Evolutionary conservation across 2,329 filamentous ascomycete species (phyloP).

Genomic region (Aspergillus spinulosporus): DNA sequence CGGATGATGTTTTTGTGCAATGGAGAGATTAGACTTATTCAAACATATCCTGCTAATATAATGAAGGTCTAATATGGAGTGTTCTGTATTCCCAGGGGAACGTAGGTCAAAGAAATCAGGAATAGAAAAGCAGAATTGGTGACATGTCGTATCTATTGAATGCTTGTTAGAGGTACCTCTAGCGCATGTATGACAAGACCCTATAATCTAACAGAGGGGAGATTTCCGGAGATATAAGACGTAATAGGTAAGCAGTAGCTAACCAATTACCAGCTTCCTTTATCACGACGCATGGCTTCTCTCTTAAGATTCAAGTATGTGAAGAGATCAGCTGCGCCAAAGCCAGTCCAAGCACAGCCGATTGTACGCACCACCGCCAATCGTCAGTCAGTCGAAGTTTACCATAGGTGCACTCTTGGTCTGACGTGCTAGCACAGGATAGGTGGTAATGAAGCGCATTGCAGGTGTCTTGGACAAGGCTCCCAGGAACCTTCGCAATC

Average conservation of each 20-base stretch:
- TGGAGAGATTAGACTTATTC: slow-evolving; percentile 63
- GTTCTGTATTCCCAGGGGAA: background rate
- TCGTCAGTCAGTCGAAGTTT: background rate
- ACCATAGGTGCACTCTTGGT: background rate
- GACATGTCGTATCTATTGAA: background rate
- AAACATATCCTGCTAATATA: background rate
- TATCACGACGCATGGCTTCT: background rate
- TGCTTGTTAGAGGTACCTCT: background rate
- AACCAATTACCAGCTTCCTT: slow-evolving; percentile 1
- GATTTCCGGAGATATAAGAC: background rate
- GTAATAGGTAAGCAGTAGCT: background rate
- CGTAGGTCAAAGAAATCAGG: background rate
- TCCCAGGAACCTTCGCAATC: background rate
- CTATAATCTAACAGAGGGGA: slow-evolving; percentile 1
- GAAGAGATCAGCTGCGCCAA: background rate
- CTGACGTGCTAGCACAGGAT: background rate
- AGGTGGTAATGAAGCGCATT: background rate
- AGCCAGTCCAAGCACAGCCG: background rate
- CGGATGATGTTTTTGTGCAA: slow-evolving; percentile 76
- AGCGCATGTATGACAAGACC: background rate
- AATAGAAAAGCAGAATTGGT: background rate
- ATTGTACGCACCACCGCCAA: background rate
- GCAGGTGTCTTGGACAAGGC: background rate
- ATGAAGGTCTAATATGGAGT: background rate
- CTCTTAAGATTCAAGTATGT: background rate